Percentiles rank a stretch among this genome's conserved stretches.
phyloP scores from a whole-genome alignment of 192 early-diverging fungal species.

The Coemansia reversa region DNA sequence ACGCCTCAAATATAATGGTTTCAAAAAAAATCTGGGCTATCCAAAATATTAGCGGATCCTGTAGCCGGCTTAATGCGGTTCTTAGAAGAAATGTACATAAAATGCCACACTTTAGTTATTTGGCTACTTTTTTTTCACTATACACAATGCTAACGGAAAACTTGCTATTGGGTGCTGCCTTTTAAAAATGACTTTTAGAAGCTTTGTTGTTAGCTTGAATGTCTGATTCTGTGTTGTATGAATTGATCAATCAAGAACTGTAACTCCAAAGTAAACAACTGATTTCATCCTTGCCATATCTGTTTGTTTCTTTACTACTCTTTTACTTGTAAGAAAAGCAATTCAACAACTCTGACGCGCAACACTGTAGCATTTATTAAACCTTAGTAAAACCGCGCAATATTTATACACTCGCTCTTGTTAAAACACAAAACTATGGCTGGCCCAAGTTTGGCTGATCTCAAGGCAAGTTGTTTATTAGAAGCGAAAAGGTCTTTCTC shows the following conservation, averaged over 20 bases:
- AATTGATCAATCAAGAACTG: not conserved
- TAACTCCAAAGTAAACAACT: not conserved
- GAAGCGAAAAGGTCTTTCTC: not conserved
- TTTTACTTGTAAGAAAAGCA: too few species aligned
- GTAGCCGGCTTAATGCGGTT: not conserved
- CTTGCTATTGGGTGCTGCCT: not conserved
- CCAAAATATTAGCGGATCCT: not conserved
- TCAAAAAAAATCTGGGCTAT: too few species aligned
- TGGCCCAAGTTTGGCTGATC: conserved; percentile 25
- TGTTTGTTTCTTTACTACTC: too few species aligned
- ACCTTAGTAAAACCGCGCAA: too few species aligned
- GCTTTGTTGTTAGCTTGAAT: not conserved
- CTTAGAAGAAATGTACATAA: not conserved
- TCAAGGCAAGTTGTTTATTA: conserved; percentile 20
- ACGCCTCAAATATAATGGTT: too few species aligned
- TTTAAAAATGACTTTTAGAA: not conserved
- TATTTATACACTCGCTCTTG: not conserved
- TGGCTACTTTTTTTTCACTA: not conserved
- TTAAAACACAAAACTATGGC: not conserved
- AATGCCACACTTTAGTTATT: not conserved
- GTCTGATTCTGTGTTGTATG: not conserved
- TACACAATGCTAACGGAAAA: not conserved
- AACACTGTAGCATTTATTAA: too few species aligned
- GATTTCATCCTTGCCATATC: too few species aligned
- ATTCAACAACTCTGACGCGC: too few species aligned